Evolutionary conservation across 2,329 filamentous ascomycete species (phyloP), one percentile per base, ranked within the genome.

Genomic region (Cladosporium sp.): DNA sequence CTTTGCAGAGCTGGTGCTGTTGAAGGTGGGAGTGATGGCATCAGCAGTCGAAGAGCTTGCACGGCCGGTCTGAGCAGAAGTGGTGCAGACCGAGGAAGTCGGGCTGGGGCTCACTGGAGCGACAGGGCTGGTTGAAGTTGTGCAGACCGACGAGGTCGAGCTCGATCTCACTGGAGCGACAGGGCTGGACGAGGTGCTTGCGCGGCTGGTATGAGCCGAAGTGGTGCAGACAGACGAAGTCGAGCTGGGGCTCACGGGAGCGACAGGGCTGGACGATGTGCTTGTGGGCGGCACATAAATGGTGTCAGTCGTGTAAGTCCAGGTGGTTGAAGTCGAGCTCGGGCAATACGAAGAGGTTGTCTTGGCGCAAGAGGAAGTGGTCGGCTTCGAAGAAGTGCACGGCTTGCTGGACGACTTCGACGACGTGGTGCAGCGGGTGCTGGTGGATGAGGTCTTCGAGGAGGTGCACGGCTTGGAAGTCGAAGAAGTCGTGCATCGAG

Each of bases 231-330:
- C 36, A 36, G 50, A 52, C 14, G 50, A 52, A 11, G 47, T 20
- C 14, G 50, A 52, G n/a, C 25, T 20, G 47, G 47, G 17, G 11
- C n/a, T 5, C 7, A 30, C 36, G 12, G 50, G 36, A 15, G 25
- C 39, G 30, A 36, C 37, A 12, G 50, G 50, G 2, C 28, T 37
- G 47, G 22, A 20, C 47, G 30, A 30, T 14, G 47, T 51, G 22
- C 36, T 14, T 11, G 17, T 9, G 2, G 47, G 30, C 17, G n/a
- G 28, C 12, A 14, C 7, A 17, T 11, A 17, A 30, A 51, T 39
- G 22, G 45, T 51, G 37, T 50, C 25, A 15, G 45, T 58, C 17
- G 55, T 58, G 11, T 28, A 22, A 30, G 55, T 58, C 55, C 55
- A 58, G 39, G 30, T 43, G 37, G 55, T 58, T 6, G 45, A 58